Evolutionary conservation across 768 basidiomycete species (phyloP), one percentile per base, ranked within the genome.

Genomic region (Trametes coccinea): DNA sequence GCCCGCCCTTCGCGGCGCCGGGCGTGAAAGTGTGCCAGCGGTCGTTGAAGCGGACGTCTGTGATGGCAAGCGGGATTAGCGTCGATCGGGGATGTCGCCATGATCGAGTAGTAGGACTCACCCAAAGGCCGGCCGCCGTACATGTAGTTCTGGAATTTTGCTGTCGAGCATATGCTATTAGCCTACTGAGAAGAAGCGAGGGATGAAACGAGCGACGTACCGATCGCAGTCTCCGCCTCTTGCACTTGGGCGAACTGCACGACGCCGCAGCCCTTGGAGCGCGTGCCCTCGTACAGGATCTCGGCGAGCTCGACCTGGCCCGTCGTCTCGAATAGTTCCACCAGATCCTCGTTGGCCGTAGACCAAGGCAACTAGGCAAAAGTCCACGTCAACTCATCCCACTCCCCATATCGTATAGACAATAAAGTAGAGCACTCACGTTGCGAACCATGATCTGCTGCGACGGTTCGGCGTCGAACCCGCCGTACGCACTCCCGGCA

Each of bases 391-490:
- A 41, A 29, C 7, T 8, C 39, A 0, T 2, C 39, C 39, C 13
- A 8, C 39, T 39, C 22, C 22, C 22, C 22, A 22, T 22, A 37
- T 11, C 34, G 34, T 11, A 37, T 37, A 37, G 22, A 39, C 39
- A 7, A 39, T 1, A 13, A 0, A 39, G 39, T 5, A 16, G 31
- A 33, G n/a, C 11, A 88, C 96, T 74, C 74, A 97, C 96, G 74
- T 99, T 99, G 76, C 93, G 89, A 68, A 98, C 95, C 86, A 96
- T 92, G 71, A 99, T 98, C 78, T 99, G 96, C 73, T 94, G 92
- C 72, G 90, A 95, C 4, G 95, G 95, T 68, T 95, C 92, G 2
- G 91, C 81, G 52, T 86, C 73, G 56, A 62, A 76, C 30, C 68
- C 87, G 13, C 76, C 71, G 64, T 78, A 84, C 14, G 71, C 76